Evolutionary conservation across 169 alveolate species (phyloP).

Genomic region (Babesia caballi): DNA sequence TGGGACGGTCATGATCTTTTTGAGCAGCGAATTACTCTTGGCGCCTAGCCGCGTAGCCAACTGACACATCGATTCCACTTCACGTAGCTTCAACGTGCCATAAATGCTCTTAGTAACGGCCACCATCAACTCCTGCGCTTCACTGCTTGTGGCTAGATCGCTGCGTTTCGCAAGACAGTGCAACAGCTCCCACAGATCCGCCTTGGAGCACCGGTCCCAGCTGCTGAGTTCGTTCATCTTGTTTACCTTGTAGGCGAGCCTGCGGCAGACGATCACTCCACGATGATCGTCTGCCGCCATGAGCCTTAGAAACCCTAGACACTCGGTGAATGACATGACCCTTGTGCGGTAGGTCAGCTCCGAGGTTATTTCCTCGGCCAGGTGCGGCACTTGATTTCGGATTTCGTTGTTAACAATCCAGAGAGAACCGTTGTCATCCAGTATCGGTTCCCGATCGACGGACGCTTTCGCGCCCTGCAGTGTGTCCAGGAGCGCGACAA

Average conservation of each 20-base stretch:
- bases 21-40: slow-evolving; percentile 17
- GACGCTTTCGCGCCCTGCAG: neutral
- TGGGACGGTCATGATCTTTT: slow-evolving; percentile 13
- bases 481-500: slow-evolving; percentile 8
- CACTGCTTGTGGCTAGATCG: slow-evolving; percentile 18
- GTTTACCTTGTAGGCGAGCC: slow-evolving; percentile 40
- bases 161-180: slow-evolving; percentile 3
- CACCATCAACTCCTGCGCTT: slow-evolving; percentile 33
- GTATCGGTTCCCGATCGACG: neutral
- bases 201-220: slow-evolving; percentile 44
- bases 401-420: slow-evolving; percentile 21
- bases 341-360: slow-evolving; percentile 41
- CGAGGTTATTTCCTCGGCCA: slow-evolving; percentile 2
- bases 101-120: slow-evolving; percentile 14
- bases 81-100: slow-evolving; percentile 42
- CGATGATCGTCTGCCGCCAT: slow-evolving; percentile 32
- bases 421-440: slow-evolving; percentile 3
- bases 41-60: slow-evolving; percentile 37
- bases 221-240: slow-evolving; percentile 16
- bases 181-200: slow-evolving; percentile 27
- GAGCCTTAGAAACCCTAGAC: slow-evolving; percentile 23
- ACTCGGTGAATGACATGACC: slow-evolving; percentile 51
- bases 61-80: slow-evolving; percentile 14
- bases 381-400: slow-evolving; percentile 1
- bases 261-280: slow-evolving; percentile 14